Evolutionary conservation across 768 basidiomycete genomes (phyloP), one percentile per base, ranked within the genome.

Genomic region (Suillus subaureus): DNA sequence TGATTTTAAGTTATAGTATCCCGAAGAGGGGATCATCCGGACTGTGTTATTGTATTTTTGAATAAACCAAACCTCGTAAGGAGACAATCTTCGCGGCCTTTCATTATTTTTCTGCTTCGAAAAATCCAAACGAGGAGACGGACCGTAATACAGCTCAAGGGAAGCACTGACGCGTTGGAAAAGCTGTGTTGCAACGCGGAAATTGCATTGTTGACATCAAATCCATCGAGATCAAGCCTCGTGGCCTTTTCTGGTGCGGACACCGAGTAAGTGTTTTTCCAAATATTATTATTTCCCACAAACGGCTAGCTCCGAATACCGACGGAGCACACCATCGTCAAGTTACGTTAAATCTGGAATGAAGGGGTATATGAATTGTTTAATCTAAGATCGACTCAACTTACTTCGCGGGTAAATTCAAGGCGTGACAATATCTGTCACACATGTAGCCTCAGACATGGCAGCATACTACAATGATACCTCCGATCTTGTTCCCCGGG

Each of bases 1-100:
- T 15, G 39, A 15, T 15, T 70, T 70, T 69, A 62, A 26, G 68
- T 70, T 66, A 68, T 67, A 45, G 61, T 61, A 65, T 68, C 67
- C 60, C 64, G 62, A 67, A 72, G 21, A 66, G 65, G 51, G 40
- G 18, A 39, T 26, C 61, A 54, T n/a, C 49, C 49, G 56, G 49
- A 54, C n/a, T 23, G 4, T 61, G 64, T 67, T 68, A 39, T 57
- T 61, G 68, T 67, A 56, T 69, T 71, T 71, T 72, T 37, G 68
- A 61, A 13, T 54, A 31, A 47, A 31, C 52, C 70, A 39, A 51
- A 67, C 67, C 64, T 63, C 45, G 68, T 71, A 71, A 57, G 37
- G 61, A 55, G 66, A 47, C 57, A 73, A 74, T 74, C 74, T 76
- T 75, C 75, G 74, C 74, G 74, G 71, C 61, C 63, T 57, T 67